Evolutionary conservation across 2,329 filamentous ascomycete species (phyloP).

Genomic region (Xylaria polymorpha): DNA sequence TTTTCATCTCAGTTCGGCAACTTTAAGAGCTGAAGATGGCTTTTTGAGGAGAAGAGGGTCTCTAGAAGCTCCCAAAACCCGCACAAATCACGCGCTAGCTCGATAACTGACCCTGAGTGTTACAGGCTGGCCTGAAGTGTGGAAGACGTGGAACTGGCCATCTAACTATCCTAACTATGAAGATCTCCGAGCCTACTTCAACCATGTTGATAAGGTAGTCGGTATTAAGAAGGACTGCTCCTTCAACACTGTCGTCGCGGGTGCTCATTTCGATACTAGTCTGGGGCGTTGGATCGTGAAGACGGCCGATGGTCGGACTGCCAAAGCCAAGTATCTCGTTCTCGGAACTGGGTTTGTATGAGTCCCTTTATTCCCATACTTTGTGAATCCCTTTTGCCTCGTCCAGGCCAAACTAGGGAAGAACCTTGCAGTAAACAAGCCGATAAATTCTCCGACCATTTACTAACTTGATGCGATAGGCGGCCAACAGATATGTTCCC

Average conservation of each 20-base stretch:
- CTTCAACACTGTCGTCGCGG: conserved; percentile 66
- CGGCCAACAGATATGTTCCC: conserved; percentile 70
- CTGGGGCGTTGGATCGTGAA: conserved; percentile 62
- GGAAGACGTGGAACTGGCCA: conserved; percentile 67
- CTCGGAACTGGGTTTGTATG: conserved; percentile 64
- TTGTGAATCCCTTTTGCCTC: background rate
- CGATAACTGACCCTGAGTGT: too few relatives aligned
- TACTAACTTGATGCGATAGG: conserved; percentile 45
- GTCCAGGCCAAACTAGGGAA: background rate
- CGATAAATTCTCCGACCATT: background rate
- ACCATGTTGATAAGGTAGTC: conserved; percentile 66
- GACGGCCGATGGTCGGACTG: conserved; percentile 63
- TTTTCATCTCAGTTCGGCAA: too few relatives aligned
- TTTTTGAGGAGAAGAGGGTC: too few relatives aligned
- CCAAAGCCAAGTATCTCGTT: conserved; percentile 63
- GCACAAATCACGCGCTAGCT: too few relatives aligned
- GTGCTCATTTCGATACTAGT: conserved; percentile 62
- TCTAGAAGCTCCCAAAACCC: too few relatives aligned
- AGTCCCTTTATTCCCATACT: background rate
- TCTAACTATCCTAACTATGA: conserved; percentile 62
- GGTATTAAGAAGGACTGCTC: conserved; percentile 66
- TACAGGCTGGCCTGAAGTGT: conserved; percentile 57
- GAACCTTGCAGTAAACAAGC: background rate
- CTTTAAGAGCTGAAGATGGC: too few relatives aligned
- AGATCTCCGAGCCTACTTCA: conserved; percentile 68